phyloP scores from a whole-genome alignment of 2,329 filamentous ascomycete genomes.

The Exophiala sp. region DNA sequence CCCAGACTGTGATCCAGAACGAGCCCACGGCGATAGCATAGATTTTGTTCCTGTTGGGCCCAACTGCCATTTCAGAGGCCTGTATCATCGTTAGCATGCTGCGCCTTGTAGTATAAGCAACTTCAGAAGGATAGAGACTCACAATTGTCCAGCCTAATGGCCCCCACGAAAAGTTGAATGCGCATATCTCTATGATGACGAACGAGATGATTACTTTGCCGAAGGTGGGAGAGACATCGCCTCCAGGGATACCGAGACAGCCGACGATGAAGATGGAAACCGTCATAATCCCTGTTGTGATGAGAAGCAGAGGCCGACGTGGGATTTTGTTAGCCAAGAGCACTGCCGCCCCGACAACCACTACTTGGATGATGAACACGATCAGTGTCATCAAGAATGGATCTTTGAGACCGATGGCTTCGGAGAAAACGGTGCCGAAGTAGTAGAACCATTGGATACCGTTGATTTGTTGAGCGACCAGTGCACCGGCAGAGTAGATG shows the following conservation, averaged over 20 bases:
- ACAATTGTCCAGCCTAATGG: constrained; percentile 43
- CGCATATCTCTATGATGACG: constrained; percentile 10
- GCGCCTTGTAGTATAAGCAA: background rate
- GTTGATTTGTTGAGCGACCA: constrained; percentile 16
- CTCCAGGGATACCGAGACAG: constrained; percentile 1
- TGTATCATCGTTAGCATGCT: background rate
- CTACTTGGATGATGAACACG: constrained; percentile 8
- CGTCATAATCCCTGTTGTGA: constrained; percentile 13
- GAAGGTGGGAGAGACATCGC: constrained; percentile 1
- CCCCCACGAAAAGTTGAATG: constrained; percentile 46
- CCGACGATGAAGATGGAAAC: constrained; percentile 11
- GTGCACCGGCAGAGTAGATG: constrained; percentile 27
- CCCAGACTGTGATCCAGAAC: constrained; percentile 37
- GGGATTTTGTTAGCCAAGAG: constrained; percentile 7
- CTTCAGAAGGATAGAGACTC: constrained; percentile 20
- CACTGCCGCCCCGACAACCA: constrained; percentile 9
- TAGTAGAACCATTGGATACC: constrained; percentile 18
- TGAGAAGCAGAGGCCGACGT: constrained; percentile 4
- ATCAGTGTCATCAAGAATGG: constrained; percentile 9
- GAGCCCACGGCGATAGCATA: constrained; percentile 42
- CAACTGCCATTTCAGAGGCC: constrained; percentile 44
- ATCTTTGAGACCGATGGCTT: constrained; percentile 15
- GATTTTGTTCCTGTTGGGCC: constrained; percentile 49
- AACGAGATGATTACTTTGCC: constrained; percentile 12
- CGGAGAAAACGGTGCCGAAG: constrained; percentile 12